Evolutionary conservation across 108 stramenopile species (phyloP), one percentile per base, ranked within the genome.

Genomic region (Ochromonas danica): DNA sequence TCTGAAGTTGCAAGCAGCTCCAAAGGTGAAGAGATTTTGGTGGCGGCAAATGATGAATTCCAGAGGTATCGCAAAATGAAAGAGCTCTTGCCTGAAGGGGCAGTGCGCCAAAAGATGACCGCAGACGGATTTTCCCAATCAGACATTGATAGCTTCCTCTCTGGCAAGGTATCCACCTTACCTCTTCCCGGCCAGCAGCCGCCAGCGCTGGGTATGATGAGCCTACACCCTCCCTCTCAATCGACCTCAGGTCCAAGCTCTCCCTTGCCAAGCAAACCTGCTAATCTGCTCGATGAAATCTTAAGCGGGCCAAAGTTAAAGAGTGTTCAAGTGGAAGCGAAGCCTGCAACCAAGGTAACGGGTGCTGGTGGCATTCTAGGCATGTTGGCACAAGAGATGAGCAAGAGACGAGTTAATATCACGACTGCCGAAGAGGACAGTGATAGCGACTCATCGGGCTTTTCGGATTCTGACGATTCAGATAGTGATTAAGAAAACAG

Each of bases 391-490:
- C 3, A 35, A 10, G 35, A 67, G 31, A 67, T 67, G 63, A 31
- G 14, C 10, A 36, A 67, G 31, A 3, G 63, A 35, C 63, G 63
- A 28, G 27, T 67, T 6, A 22, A 67, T 35, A 67, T 67, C 14
- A 36, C 3, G 10, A 10, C 31, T 6, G 63, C 17, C 10, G 35
- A 35, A 10, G 33, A 67, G 25, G 63, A 67, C 31, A 33, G 31
- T 67, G 63, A 67, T 36, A 67, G 63, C 25, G 63, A 67, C 63
- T 67, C 63, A 10, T 67, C 63, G 10, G 63, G 63, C 3, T 67
- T 67, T 25, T 67, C 63, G 10, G 17, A 22, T 67, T 22, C 17
- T 28, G 17, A 22, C 6, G 63, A 67, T 67, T 67, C 63, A 10
- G 63, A 33, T 67, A 25, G 25, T 36, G 63, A 67, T 67, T 67